Evolutionary conservation across 73 alveolate genomes (phyloP).

Genomic region (Paramecium tetraurelia): DNA sequence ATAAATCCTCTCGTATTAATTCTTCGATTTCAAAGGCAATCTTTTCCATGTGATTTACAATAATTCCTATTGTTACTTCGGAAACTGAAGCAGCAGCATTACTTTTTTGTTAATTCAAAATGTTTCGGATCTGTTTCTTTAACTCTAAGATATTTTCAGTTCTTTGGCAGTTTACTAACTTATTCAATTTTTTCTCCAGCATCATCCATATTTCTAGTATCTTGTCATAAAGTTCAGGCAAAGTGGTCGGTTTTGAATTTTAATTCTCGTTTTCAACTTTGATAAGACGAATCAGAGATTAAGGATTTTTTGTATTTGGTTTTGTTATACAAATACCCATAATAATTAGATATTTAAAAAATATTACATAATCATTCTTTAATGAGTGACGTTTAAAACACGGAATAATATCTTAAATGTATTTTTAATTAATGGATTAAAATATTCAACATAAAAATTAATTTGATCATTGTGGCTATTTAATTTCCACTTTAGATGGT

Average conservation of each 20-base stretch:
- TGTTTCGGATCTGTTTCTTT: not conserved
- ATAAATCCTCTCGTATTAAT: not conserved
- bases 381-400: not conserved
- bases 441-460: not conserved
- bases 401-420: not conserved
- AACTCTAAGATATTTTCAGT: not conserved
- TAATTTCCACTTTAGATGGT: not conserved
- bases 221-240: not conserved
- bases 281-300: constrained; percentile 17
- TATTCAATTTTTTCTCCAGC: not conserved
- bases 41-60: not conserved
- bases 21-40: not conserved
- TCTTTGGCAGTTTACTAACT: not conserved
- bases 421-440: not conserved
- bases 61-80: not conserved
- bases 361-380: not conserved
- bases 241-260: not conserved
- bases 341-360: not conserved
- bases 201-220: not conserved
- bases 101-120: not conserved
- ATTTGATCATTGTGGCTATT: not conserved
- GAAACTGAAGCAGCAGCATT: not conserved
- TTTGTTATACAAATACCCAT: constrained; percentile 5
- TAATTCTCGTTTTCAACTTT: not conserved
- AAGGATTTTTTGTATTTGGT: constrained; percentile 3